Evolutionary conservation across 192 early-diverging fungal species (phyloP).

Genomic region (Podila clonocystis): DNA sequence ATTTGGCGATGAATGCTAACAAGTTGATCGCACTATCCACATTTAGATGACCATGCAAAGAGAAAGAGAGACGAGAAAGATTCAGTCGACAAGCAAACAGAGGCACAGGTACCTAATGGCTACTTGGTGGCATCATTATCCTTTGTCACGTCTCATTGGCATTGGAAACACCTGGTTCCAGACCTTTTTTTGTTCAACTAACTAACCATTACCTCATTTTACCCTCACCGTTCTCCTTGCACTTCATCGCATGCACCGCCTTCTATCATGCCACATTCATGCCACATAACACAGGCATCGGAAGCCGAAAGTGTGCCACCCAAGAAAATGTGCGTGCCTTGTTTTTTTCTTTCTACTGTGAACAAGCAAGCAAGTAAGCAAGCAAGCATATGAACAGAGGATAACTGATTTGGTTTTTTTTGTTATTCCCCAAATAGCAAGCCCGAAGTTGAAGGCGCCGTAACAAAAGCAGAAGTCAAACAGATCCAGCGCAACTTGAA

Average conservation of each 20-base stretch:
- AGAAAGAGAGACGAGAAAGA: conserved; percentile 39
- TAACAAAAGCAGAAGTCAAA: conserved; percentile 48
- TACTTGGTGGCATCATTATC: conserved; percentile 7
- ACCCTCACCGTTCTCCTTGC: too few species aligned
- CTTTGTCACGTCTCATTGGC: background rate
- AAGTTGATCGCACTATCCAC: background rate
- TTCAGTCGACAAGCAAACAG: conserved; percentile 23
- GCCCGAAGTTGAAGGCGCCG: conserved; percentile 25
- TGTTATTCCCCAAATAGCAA: conserved; percentile 14
- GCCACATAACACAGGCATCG: background rate
- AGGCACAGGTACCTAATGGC: background rate
- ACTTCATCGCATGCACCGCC: too few species aligned
- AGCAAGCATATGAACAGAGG: background rate
- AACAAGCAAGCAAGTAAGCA: background rate
- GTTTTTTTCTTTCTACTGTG: background rate
- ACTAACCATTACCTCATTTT: background rate
- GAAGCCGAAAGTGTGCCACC: conserved; percentile 40
- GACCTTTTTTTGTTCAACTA: conserved; percentile 1
- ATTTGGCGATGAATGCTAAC: background rate
- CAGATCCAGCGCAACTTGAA: conserved; percentile 44
- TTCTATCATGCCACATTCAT: too few species aligned
- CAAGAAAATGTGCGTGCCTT: conserved; percentile 42
- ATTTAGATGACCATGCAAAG: conserved; percentile 43
- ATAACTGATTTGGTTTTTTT: background rate
- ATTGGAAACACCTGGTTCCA: background rate